Evolutionary conservation across 352 stramenopile genomes (phyloP).

Genomic region (Globisporangium middletonii): DNA sequence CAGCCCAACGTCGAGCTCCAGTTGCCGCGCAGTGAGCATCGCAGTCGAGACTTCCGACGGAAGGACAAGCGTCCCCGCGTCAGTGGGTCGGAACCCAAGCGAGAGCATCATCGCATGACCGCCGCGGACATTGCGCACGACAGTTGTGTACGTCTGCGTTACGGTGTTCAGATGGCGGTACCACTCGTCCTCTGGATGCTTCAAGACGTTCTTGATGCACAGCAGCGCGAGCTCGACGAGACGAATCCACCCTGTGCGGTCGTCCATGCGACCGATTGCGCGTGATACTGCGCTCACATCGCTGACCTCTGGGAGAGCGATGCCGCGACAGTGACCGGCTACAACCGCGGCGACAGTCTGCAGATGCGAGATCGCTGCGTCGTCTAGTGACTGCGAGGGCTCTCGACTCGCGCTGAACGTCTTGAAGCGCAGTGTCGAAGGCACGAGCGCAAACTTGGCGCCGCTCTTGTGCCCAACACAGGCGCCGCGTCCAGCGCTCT

Average conservation of each 20-base stretch:
- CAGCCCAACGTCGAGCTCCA: slow-evolving; percentile 46
- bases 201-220: slow-evolving; percentile 49
- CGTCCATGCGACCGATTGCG: slow-evolving; percentile 18
- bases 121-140: slow-evolving; percentile 26
- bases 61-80: slow-evolving; percentile 30
- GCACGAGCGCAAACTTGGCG: slow-evolving; percentile 21
- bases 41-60: slow-evolving; percentile 16
- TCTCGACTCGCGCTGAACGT: slow-evolving; percentile 18
- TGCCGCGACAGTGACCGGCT: slow-evolving; percentile 33
- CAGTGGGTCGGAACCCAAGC: slow-evolving; percentile 50
- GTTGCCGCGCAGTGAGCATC: slow-evolving; percentile 25
- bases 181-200: slow-evolving; percentile 31
- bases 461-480: not conserved
- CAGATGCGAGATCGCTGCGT: slow-evolving; percentile 21
- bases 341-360: slow-evolving; percentile 36
- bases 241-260: slow-evolving; percentile 20
- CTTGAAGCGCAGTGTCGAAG: slow-evolving; percentile 36
- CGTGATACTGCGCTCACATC: slow-evolving; percentile 48
- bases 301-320: slow-evolving; percentile 35
- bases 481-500: not conserved
- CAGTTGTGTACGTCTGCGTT: slow-evolving; percentile 39
- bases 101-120: slow-evolving; percentile 36
- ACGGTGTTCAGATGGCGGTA: slow-evolving; percentile 48
- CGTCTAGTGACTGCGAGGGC: slow-evolving; percentile 16
- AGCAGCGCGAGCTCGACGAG: slow-evolving; percentile 37